These are phyloP conservation scores for Aegilops longissima DNA, from an alignment of 176 grass and related monocot genomes.

Conservation along the genomic window DNA sequence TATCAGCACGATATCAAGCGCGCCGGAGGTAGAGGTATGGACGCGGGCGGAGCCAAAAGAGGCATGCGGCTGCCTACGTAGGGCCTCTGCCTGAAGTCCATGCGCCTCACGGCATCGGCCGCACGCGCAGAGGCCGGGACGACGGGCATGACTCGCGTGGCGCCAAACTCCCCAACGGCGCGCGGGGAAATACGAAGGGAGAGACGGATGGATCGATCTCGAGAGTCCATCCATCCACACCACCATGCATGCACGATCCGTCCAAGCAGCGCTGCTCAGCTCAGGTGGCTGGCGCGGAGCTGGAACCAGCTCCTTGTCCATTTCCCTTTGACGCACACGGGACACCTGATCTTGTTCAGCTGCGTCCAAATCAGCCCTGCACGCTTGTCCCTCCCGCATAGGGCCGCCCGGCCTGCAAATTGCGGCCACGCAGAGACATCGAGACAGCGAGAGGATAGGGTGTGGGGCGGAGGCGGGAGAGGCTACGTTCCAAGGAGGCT, in stretches of 20 bases:
- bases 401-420: slow-evolving; percentile 1
- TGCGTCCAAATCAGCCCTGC: slow-evolving; percentile 21
- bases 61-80: background rate
- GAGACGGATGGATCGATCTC: background rate
- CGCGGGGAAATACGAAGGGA: background rate
- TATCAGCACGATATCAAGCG: too few relatives aligned
- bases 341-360: background rate
- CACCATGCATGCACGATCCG: background rate
- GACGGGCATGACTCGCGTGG: background rate
- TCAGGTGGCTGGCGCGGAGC: slow-evolving; percentile 10
- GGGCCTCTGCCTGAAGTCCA: background rate
- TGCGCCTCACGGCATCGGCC: background rate
- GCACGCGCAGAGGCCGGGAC: background rate
- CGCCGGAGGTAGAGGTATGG: background rate
- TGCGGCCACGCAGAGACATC: background rate
- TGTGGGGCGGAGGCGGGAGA: background rate
- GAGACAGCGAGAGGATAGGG: background rate
- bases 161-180: slow-evolving; percentile 18
- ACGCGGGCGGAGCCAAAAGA: background rate
- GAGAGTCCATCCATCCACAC: background rate
- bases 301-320: background rate
- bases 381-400: slow-evolving; percentile 18
- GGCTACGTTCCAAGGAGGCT: background rate
- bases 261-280: background rate
- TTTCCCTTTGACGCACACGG: background rate